Conservation (phyloP, 1,284 basidiomycete species). For the Coniophora puteana region DNA sequence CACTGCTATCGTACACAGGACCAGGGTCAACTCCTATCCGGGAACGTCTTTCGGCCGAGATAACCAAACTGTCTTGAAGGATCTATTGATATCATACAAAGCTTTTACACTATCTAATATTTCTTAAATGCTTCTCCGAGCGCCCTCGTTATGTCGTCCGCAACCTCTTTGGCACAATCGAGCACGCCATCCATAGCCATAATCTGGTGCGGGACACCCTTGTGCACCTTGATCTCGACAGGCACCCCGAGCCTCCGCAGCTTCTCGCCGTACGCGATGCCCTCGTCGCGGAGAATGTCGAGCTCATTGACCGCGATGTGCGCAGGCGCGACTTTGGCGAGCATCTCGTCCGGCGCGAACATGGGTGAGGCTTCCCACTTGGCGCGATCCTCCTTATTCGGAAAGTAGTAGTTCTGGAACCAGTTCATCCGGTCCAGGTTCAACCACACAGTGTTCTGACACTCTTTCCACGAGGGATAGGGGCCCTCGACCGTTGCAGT, state of each 20-base stretch:
- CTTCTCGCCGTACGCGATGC: constrained; percentile 60
- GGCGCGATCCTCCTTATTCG: constrained; percentile 51
- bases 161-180: constrained; percentile 46
- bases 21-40: constrained; percentile 24
- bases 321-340: constrained; percentile 49
- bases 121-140: constrained; percentile 40
- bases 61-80: constrained; percentile 24
- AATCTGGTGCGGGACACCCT: constrained; percentile 62
- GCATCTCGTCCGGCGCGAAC: constrained; percentile 54
- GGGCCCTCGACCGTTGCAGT: constrained; percentile 21
- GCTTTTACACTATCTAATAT: neutral
- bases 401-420: constrained; percentile 68
- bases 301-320: constrained; percentile 65
- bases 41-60: constrained; percentile 33
- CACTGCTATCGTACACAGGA: constrained; percentile 36
- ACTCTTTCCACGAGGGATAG: constrained; percentile 54
- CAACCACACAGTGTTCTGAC: constrained; percentile 57
- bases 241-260: constrained; percentile 50
- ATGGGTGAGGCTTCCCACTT: constrained; percentile 71
- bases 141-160: constrained; percentile 50
- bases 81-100: neutral
- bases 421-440: constrained; percentile 65
- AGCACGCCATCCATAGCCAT: constrained; percentile 69
- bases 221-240: constrained; percentile 54
- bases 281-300: constrained; percentile 68